Evolutionary conservation across 2,329 filamentous ascomycete species (phyloP), one percentile per base, ranked within the genome.

Genomic region (Diaporthe citri): DNA sequence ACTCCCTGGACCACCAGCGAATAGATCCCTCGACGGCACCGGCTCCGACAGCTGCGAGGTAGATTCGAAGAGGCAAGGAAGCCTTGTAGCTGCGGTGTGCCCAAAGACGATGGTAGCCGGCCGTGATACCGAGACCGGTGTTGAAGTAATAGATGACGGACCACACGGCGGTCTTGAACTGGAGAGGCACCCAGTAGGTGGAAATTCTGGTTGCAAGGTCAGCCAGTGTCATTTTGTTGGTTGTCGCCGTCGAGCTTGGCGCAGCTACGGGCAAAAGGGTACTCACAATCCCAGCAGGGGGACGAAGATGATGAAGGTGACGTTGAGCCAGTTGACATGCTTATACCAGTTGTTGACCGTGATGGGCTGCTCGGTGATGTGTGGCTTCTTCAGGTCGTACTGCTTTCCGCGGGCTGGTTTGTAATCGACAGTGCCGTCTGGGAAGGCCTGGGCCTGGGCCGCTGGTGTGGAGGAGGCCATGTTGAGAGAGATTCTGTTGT

Each of bases 311-410:
- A 97, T 96, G 83, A 98, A 90, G 77, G 88, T 90, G 77, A 94
- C 92, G 84, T 97, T 98, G 79, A 98, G 89, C 95, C 95, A 98
- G 89, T 97, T 95, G 88, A 98, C 90, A 83, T 98, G 95, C 87
- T 96, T 93, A 86, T 95, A 92, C 94, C 94, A 97, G 88, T 97
- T 98, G 81, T 88, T 87, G 85, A 88, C 89, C 76, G 94, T 97
- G 80, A 97, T 93, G 74, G 94, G 93, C 77, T 91, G 90, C 78
- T 97, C 95, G 78, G 94, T 92, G 85, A 97, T 97, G 85, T 97
- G 95, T 81, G 93, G 90, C 87, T 97, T 97, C 87, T 93, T 87
- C 75, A 83, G 57, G 76, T 92, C 90, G 78, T 85, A 84, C 22
- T 55, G 25, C 46, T 64, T 73, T 79, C 84, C 84, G 66, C 88